Base-by-base conservation (phyloP, 129 eudicot genomes). In the Centella asiatica region DNA sequence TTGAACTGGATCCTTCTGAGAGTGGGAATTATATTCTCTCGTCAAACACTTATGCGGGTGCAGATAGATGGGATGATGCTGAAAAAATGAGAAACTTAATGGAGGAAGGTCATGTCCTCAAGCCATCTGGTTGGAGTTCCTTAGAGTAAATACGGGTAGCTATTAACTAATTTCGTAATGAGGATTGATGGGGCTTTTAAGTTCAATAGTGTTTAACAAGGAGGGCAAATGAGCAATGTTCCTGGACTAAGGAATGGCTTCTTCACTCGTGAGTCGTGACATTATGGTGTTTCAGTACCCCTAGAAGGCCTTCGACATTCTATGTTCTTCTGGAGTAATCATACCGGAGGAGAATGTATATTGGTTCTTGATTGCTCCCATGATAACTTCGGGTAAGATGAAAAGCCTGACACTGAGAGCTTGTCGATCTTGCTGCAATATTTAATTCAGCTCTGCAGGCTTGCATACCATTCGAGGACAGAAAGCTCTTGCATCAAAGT, bases 51-150 rank as follows among this genome's bases (percentile, higher is more conserved):
- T 86, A 79, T 66, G 90, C 87, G 15, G 61, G 74, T 47, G 84
- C 49, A 33, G 82, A 74, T 48, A 77, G 82, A 74, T 86, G 95
- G 95, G 86, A 80, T 39, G 95, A 76, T 61, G 84, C 95, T 54
- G 66, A 72, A 18, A 82, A 70, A 56, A 66, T 82, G 67, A 70
- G 95, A 50, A 80, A 67, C 20, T 13, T 86, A 75, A 82, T 86
- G 75, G 69, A 81, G 36, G 81, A 70, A 37, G 72, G 77, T 59
- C 72, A 71, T 60, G 82, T 86, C 64, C 46, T 71, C 10, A 86
- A 67, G 73, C 80, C 87, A 32, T 45, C 66, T 18, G 95, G 80
- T 9, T 86, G 82, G 89, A 86, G 90, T 77, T 74, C 69, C 55
- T 62, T 76, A 50, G 77, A 71, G 69, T 50, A 12, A n/a, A n/a